Base-by-base conservation (phyloP, 805 yeast genomes). In the Yarrowia phangngaensis region DNA sequence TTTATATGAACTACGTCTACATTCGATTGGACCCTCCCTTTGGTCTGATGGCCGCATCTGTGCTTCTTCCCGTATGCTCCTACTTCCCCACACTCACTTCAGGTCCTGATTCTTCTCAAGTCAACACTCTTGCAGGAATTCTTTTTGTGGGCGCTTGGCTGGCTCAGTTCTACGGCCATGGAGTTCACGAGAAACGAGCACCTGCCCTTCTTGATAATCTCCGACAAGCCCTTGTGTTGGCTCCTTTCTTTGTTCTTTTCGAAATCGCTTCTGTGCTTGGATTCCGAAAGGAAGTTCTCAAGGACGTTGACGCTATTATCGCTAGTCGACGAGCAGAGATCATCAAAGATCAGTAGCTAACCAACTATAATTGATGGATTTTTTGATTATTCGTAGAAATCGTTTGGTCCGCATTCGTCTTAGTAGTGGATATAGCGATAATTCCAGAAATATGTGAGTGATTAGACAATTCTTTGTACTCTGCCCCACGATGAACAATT, bases 161-260 rank as follows among this genome's bases (percentile, higher is more conserved):
- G 12, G 79, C 78, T 6, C 97, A 92, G 59, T 88, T 90, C 63
- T 70, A 82, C 41, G 96, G 97, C 4, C 97, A 92, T 61, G 90
- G 84, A 1, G 70, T 75, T 8, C 84, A 79, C 60, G 98, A 90
- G 61, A 73, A 72, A 52, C 71, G 86, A 31, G 84, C 88, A 0
- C 98, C 98, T 0, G 96, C 97, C 0, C 65, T 90, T 46, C 63
- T 86, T 30, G 95, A 89, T 58, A 89, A 82, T 60, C 68, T 87
- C 34, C 67, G 81, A 4, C 97, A 88, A 60, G 92, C 97, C 4
- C 63, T 90, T 14, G 87, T 90, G 0, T 69, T 89, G 54, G 97
- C 97, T 1, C 97, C 97, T 1, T 87, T 77, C 60, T 89, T 90
- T 62, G 95, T 88, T 4, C 68, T 80, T 11, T 85, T 80, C 62